phyloP scores from a whole-genome alignment of 169 alveolate genomes.

The Plasmodium relictum region DNA sequence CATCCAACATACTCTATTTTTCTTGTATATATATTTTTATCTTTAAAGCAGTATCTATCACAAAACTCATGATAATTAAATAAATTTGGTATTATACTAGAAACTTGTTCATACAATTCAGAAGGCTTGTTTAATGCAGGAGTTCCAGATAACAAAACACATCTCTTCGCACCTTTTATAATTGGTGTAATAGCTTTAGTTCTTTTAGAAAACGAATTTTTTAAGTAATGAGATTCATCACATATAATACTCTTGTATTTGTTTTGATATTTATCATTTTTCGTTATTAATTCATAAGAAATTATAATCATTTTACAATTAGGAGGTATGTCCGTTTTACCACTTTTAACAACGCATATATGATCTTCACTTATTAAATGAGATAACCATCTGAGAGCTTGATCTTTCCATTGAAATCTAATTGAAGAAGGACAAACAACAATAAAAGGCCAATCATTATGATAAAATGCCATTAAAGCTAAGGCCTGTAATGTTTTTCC shows the following conservation, averaged over 20 bases:
- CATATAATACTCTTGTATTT: conserved; percentile 88
- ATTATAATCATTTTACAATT: conserved; percentile 80
- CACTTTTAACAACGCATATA: conserved; percentile 80
- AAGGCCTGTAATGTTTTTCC: conserved; percentile 99
- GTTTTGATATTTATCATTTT: conserved; percentile 80
- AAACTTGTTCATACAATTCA: conserved; percentile 93
- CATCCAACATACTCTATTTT: conserved; percentile 87
- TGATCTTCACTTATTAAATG: conserved; percentile 83
- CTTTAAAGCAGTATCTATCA: conserved; percentile 85
- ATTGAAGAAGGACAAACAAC: conserved; percentile 96
- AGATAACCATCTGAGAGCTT: conserved; percentile 93
- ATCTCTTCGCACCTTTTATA: conserved; percentile 91
- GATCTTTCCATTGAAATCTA: conserved; percentile 95
- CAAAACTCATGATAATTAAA: conserved; percentile 85
- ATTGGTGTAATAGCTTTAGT: conserved; percentile 93
- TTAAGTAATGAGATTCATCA: conserved; percentile 98
- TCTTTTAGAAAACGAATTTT: conserved; percentile 93
- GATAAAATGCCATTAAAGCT: conserved; percentile 92
- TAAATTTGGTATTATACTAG: conserved; percentile 86
- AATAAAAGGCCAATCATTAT: conserved; percentile 96
- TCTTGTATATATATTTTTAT: conserved; percentile 83
- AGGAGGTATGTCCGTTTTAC: conserved; percentile 72
- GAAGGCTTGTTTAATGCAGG: conserved; percentile 96
- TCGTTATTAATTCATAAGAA: conserved; percentile 87
- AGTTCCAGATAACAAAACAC: conserved; percentile 95